A percentile compares a stretch with the other conserved stretches of the same genome.
These are phyloP conservation scores for Leccinum longicurvipes DNA, from an alignment of 768 basidiomycete genomes.

Conservation along the genomic window DNA sequence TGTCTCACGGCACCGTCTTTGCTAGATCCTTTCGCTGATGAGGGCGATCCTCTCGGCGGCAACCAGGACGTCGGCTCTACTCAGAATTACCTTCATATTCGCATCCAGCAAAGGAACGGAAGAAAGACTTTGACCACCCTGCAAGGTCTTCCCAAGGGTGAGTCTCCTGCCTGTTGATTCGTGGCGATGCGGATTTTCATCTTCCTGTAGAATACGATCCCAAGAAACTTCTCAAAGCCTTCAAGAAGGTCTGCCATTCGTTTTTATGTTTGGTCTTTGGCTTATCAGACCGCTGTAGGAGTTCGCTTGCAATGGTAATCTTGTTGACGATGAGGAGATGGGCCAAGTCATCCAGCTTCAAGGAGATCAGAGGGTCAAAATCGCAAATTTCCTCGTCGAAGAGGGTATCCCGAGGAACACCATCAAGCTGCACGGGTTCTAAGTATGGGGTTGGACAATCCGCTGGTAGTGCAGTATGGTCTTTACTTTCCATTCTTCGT, in stretches of 20 bases:
- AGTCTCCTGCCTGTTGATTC: conserved; percentile 18
- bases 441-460: conserved; percentile 24
- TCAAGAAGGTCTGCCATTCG: conserved; percentile 77
- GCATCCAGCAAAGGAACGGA: conserved; percentile 99
- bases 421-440: conserved; percentile 91
- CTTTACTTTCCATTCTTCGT: conserved; percentile 11
- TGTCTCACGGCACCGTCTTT: conserved; percentile 16
- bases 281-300: conserved; percentile 48
- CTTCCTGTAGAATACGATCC: conserved; percentile 79
- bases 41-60: conserved; percentile 77
- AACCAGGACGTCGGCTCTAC: conserved; percentile 76
- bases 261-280: neutral
- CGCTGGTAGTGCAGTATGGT: conserved; percentile 1
- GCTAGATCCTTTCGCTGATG: conserved; percentile 94
- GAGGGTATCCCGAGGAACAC: conserved; percentile 74
- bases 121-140: conserved; percentile 97
- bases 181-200: conserved; percentile 15
- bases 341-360: conserved; percentile 98
- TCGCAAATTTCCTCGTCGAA: conserved; percentile 80
- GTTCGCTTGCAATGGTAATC: conserved; percentile 97
- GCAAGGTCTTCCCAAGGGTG: conserved; percentile 90
- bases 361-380: conserved; percentile 94
- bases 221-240: conserved; percentile 97
- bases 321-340: conserved; percentile 93
- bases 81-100: conserved; percentile 87